Base-by-base conservation (phyloP, 2,329 filamentous ascomycete genomes). In the Alternaria infectoria region DNA sequence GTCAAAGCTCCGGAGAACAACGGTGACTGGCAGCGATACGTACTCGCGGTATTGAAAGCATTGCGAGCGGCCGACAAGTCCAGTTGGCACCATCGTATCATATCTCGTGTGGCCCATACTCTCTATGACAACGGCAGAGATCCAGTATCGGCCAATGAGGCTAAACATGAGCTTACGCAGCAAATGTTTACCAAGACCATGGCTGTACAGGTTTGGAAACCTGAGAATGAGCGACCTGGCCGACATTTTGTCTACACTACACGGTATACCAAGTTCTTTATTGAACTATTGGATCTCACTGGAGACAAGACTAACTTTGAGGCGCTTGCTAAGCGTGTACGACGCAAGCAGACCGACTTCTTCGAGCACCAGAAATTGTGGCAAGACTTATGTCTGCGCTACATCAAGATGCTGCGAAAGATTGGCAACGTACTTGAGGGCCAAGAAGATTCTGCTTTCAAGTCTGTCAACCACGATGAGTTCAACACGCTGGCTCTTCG, bases 141-240 rank as follows among this genome's bases (percentile, higher is more conserved):
- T 55, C 79, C 85, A n/a, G 72, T 83, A 68, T 83, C 86, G 11
- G 85, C 86, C 6, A 79, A 86, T 13, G 87, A 86, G 30, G 90
- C 91, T 21, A 94, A 93, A 70, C 87, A 90, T 74, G 92, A 95
- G 58, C 87, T 96, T 13, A 94, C 93, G 54, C 86, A 88, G 57
- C 91, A 97, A 45, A 90, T 97, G 57, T 95, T 97, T 69, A 97
- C 94, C 43, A 97, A 97, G 81, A 97, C 93, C 0, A 97, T 97
- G 90, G 90, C 92, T 1, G 90, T 97, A 78, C 95, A 96, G 74
- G 93, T 97, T 5, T 97, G 94, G 94, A 95, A 94, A 71, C 96
- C 94, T 40, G 94, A 97, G 69, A 89, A 92, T 50, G 94, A 97
- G 77, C 85, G 90, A 21, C 85, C 93, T 0, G 94, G 94, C 0